A percentile compares a stretch with the other conserved stretches of the same genome.
phyloP scores from a whole-genome alignment of 345 rosid genomes.

The thale cress (Arabidopsis thaliana) region TAIR10.1 NC_003070.9:6324501-6325000 shows the following conservation, averaged over 20 bases:
- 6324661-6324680: slow-evolving; percentile 3
- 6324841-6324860: not conserved
- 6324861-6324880: slow-evolving; percentile 26
- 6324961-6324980: not conserved
- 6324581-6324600: not conserved
- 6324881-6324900: slow-evolving; percentile 18
- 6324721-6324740: not conserved
- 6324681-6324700: not conserved
- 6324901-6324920: slow-evolving; percentile 33
- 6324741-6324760: slow-evolving; percentile 12
- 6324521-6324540: not conserved
- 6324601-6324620: not conserved
- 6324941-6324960: slow-evolving; percentile 21
- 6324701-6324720: not conserved
- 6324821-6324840: not conserved
- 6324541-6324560: not conserved
- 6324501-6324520: not conserved
- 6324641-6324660: slow-evolving; percentile 25
- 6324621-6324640: slow-evolving; percentile 16
- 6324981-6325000: not conserved
- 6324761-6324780: not conserved
- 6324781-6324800: not conserved
- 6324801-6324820: not conserved
- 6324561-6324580: too few relatives aligned
- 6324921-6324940: slow-evolving; percentile 12